A percentile compares a stretch with the other conserved stretches of the same genome.
These are phyloP conservation scores for Diutina sp. DNA, from an alignment of 1,139 yeast species.

Conservation along the genomic window DNA sequence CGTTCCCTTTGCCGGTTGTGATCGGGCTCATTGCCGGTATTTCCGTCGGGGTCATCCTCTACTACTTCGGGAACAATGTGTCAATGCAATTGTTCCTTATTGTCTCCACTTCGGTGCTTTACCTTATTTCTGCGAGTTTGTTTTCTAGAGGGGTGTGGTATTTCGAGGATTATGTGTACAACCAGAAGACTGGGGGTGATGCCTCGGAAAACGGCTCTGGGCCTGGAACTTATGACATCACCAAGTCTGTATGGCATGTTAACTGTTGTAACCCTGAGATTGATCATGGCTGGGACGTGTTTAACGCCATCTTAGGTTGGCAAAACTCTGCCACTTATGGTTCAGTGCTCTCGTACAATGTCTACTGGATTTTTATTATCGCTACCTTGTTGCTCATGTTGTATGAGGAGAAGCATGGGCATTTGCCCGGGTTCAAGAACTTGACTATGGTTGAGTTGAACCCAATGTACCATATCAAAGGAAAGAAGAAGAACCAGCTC, in stretches of 20 bases:
- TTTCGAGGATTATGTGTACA: slow-evolving; percentile 56
- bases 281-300: slow-evolving; percentile 89
- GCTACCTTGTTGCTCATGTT: slow-evolving; percentile 43
- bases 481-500: slow-evolving; percentile 51
- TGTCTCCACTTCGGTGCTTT: slow-evolving; percentile 68
- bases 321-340: slow-evolving; percentile 87
- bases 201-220: slow-evolving; percentile 85
- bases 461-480: slow-evolving; percentile 62
- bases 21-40: slow-evolving; percentile 68
- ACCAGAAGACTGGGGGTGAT: slow-evolving; percentile 67
- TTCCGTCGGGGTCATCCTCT: slow-evolving; percentile 51
- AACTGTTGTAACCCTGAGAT: slow-evolving; percentile 87
- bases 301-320: slow-evolving; percentile 82
- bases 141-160: slow-evolving; percentile 87
- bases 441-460: slow-evolving; percentile 43
- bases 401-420: slow-evolving; percentile 58
- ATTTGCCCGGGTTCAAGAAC: slow-evolving; percentile 44
- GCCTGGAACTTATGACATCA: slow-evolving; percentile 79
- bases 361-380: slow-evolving; percentile 67
- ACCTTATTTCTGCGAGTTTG: slow-evolving; percentile 78
- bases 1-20: slow-evolving; percentile 79
- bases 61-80: slow-evolving; percentile 63
- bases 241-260: slow-evolving; percentile 77
- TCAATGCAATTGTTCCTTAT: slow-evolving; percentile 74
- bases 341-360: slow-evolving; percentile 69